Percentiles rank a stretch among this genome's conserved stretches.
Evolutionary conservation across 129 eudicot genomes (phyloP).

Genomic region (Solidago caesia): DNA sequence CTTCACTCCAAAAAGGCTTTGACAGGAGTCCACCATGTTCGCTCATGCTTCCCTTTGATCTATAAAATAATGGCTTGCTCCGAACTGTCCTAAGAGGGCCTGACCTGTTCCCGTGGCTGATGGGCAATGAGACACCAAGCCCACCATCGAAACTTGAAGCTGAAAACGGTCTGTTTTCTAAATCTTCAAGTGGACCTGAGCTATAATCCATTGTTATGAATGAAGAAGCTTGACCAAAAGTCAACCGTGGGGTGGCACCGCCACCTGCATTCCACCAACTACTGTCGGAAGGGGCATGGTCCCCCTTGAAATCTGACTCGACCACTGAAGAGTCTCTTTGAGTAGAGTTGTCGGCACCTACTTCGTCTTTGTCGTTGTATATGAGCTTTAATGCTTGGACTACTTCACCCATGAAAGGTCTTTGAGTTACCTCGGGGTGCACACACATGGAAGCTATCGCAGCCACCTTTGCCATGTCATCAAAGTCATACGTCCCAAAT

Average conservation of each 20-base stretch:
- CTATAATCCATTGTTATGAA: slow-evolving; percentile 91
- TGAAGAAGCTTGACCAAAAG: slow-evolving; percentile 61
- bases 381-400: slow-evolving; percentile 94
- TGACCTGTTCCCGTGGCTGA: slow-evolving; percentile 67
- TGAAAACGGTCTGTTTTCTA: slow-evolving; percentile 59
- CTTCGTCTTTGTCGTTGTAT: slow-evolving; percentile 75
- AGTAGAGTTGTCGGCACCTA: slow-evolving; percentile 64
- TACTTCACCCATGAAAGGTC: slow-evolving; percentile 99
- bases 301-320: slow-evolving; percentile 69
- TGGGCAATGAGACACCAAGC: slow-evolving; percentile 41
- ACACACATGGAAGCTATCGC: slow-evolving; percentile 96
- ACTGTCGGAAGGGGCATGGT: slow-evolving; percentile 64
- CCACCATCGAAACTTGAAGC: slow-evolving; percentile 56
- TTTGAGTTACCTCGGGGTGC: slow-evolving; percentile 87
- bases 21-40: slow-evolving; percentile 65
- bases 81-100: slow-evolving; percentile 80
- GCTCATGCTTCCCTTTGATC: slow-evolving; percentile 77
- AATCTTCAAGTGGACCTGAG: slow-evolving; percentile 75
- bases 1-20: slow-evolving; percentile 63
- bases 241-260: slow-evolving; percentile 55
- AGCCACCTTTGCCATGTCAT: slow-evolving; percentile 94
- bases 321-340: slow-evolving; percentile 66
- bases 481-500: slow-evolving; percentile 56
- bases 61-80: slow-evolving; percentile 65
- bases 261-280: slow-evolving; percentile 95